Conservation (phyloP, 1,139 yeast genomes). For the Sugiyamaella neomexicana region DNA sequence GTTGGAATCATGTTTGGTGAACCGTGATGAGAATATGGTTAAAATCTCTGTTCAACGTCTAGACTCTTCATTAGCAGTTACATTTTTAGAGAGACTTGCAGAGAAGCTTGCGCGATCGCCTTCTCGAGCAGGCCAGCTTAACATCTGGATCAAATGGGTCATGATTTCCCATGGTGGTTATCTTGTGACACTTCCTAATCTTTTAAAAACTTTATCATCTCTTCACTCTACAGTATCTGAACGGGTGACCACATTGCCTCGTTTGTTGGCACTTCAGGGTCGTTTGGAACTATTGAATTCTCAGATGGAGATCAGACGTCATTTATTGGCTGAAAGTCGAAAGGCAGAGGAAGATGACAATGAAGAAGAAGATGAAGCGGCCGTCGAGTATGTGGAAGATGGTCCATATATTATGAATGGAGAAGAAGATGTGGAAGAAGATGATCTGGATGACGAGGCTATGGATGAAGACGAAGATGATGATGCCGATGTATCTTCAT, state of each 20-base stretch:
- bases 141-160: constrained; percentile 92
- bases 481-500: constrained; percentile 34
- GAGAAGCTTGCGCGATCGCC: constrained; percentile 75
- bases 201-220: constrained; percentile 66
- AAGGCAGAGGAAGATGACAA: constrained; percentile 36
- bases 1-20: constrained; percentile 68
- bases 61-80: constrained; percentile 70
- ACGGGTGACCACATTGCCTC: constrained; percentile 74
- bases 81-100: constrained; percentile 76
- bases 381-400: constrained; percentile 53
- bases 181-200: constrained; percentile 66
- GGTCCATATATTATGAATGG: constrained; percentile 50
- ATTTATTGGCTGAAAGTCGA: constrained; percentile 32
- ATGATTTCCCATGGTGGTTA: constrained; percentile 88
- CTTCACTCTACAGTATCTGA: constrained; percentile 74
- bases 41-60: constrained; percentile 69
- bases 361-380: constrained; percentile 45
- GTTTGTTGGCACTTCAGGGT: constrained; percentile 80
- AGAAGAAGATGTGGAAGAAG: constrained; percentile 45
- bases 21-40: constrained; percentile 70
- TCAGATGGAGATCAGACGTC: constrained; percentile 63
- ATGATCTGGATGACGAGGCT: constrained; percentile 43
- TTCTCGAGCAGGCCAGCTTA: constrained; percentile 69
- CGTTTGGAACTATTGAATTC: constrained; percentile 70
- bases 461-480: constrained; percentile 37